Percentiles rank a stretch among this genome's conserved stretches.
Evolutionary conservation across 148 eudicot genomes (phyloP).

Genomic region (Simmondsia chinensis): DNA sequence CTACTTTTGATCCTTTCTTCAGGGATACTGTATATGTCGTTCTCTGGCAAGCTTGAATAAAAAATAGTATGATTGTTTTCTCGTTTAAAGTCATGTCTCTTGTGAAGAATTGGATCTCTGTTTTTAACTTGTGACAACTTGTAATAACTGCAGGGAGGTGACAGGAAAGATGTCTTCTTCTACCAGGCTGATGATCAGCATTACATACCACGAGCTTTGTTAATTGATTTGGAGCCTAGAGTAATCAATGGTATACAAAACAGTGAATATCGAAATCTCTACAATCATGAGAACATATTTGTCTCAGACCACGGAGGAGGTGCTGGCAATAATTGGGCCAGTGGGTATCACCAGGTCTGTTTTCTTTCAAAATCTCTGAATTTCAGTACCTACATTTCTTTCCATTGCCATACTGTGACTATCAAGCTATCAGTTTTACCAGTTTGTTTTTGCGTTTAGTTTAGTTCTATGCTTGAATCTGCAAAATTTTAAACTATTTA

Average conservation of each 20-base stretch:
- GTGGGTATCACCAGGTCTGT: constrained; percentile 87
- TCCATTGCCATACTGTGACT: background rate
- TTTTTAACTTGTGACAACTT: background rate
- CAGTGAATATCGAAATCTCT: constrained; percentile 88
- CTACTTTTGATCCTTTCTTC: too few relatives aligned
- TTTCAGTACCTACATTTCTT: background rate
- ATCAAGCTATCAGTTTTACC: background rate
- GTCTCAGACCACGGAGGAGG: constrained; percentile 92
- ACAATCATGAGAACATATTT: constrained; percentile 88
- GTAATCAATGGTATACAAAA: constrained; percentile 95
- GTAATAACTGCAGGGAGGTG: constrained; percentile 75
- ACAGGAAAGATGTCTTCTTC: constrained; percentile 95
- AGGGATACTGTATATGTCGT: too few relatives aligned
- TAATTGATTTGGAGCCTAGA: constrained; percentile 97
- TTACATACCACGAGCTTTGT: constrained; percentile 85
- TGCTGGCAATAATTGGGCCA: constrained; percentile 99
- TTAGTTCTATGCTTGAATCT: background rate
- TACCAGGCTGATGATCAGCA: constrained; percentile 99
- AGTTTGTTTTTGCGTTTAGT: background rate
- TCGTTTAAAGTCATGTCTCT: too few relatives aligned
- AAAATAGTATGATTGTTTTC: too few relatives aligned
- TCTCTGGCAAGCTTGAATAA: too few relatives aligned
- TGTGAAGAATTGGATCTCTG: background rate
- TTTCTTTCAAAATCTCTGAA: background rate
- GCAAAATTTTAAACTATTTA: background rate